Percentiles rank a stretch among this genome's conserved stretches.
These are phyloP conservation scores for Panus rudis DNA, from an alignment of 768 basidiomycete species.

Conservation along the genomic window DNA sequence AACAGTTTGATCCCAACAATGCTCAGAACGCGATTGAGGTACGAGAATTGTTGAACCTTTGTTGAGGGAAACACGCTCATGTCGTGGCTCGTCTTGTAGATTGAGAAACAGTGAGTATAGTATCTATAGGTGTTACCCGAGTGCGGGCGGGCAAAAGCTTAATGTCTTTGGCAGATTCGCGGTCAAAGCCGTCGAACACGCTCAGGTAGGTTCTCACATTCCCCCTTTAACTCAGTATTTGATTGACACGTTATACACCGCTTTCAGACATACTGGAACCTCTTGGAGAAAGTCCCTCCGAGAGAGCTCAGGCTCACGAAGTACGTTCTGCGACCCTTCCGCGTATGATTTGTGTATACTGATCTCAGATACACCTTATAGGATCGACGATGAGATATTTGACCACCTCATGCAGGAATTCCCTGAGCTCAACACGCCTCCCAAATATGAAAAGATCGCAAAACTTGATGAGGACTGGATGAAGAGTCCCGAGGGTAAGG, in stretches of 20 bases:
- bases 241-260: not conserved
- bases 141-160: constrained; percentile 3
- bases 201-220: constrained; percentile 56
- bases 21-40: constrained; percentile 93
- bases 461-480: constrained; percentile 86
- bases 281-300: constrained; percentile 76
- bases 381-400: constrained; percentile 85
- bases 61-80: constrained; percentile 1
- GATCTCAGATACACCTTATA: constrained; percentile 4
- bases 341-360: not conserved
- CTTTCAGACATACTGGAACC: constrained; percentile 86
- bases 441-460: constrained; percentile 34
- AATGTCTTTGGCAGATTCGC: constrained; percentile 51
- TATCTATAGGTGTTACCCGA: not conserved
- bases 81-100: constrained; percentile 37
- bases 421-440: constrained; percentile 55
- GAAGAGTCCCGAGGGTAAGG: constrained; percentile 85
- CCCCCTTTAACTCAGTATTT: not conserved
- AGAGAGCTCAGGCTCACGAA: constrained; percentile 74
- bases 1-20: constrained; percentile 83
- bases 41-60: constrained; percentile 15
- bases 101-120: constrained; percentile 85
- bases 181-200: constrained; percentile 94
- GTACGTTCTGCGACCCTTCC: constrained; percentile 34
- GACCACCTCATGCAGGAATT: constrained; percentile 69